Evolutionary conservation across 495 filamentous ascomycete genomes (phyloP), one percentile per base, ranked within the genome.

Genomic region (Penicillium riverlandense): DNA sequence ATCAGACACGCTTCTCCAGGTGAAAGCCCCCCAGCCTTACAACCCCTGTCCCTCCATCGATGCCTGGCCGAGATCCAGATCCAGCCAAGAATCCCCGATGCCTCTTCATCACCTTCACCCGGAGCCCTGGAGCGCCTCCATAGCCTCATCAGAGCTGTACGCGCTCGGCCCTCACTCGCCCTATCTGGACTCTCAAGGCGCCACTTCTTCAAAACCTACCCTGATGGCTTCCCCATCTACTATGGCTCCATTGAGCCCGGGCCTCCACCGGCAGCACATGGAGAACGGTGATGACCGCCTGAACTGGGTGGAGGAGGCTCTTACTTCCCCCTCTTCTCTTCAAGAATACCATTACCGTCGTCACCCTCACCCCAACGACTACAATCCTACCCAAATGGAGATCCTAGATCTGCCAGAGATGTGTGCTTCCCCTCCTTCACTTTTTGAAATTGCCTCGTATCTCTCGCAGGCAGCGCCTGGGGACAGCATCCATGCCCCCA

Each of bases 1-100:
- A 22, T 45, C 47, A 47, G 44, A 39, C 27, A 37, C 10, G 32
- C n/a, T 50, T 41, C 31, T 47, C 39, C 52, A 53, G 16, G 12
- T 31, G 13, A 44, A 44, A 15, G 30, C 43, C 44, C 44, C 50
- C 36, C 54, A 37, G 13, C 41, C 47, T 43, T 40, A 48, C 44
- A 14, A 56, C 45, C 52, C 51, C 38, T 52, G 48, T 22, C 41
- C 49, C 22, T 28, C 42, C 12, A 29, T 43, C 33, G 47, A 49
- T 8, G 50, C 51, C 40, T 63, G 61, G 62, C 15, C 54, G 40
- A 53, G 46, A 37, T 62, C 48, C 40, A 49, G 45, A 49, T 63
- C 57, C 29, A 49, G 39, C 53, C 54, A 34, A 34, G 10, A 34
- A 46, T 37, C 40, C 29, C 52, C 55, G 48, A 41, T 54, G 32